Conservation (phyloP, 768 basidiomycete species). For the Mrakia frigida region DNA sequence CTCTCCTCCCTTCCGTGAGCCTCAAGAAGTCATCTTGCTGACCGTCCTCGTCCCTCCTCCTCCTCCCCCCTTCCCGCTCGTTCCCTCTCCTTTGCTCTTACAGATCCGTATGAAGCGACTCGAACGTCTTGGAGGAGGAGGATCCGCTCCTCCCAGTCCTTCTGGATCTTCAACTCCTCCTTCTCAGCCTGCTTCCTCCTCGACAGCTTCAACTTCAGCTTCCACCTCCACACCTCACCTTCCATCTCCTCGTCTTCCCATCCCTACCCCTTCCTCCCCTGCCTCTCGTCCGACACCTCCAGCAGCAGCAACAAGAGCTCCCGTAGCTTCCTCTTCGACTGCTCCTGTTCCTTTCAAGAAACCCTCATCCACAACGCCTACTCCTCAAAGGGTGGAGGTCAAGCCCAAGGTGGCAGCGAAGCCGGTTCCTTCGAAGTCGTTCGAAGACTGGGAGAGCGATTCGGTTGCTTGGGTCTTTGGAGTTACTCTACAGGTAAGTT, state of each 20-base stretch:
- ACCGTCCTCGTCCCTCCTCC: background rate
- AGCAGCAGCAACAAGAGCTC: constrained; percentile 11
- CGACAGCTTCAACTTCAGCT: background rate
- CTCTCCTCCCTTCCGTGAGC: no score
- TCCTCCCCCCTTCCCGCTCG: background rate
- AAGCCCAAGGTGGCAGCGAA: constrained; percentile 48
- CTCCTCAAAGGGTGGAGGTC: constrained; percentile 39
- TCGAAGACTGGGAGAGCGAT: constrained; percentile 65
- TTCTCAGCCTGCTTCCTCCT: constrained; percentile 19
- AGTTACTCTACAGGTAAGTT: constrained; percentile 70
- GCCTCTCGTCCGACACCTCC: constrained; percentile 15
- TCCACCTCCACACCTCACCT: constrained; percentile 11
- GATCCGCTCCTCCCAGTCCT: constrained; percentile 33
- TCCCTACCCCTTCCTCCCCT: constrained; percentile 28
- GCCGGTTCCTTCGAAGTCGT: constrained; percentile 53
- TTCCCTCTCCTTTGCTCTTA: background rate
- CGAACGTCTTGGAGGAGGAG: constrained; percentile 64
- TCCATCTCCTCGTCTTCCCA: constrained; percentile 37
- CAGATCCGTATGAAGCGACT: constrained; percentile 90
- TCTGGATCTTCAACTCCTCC: constrained; percentile 47
- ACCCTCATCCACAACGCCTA: constrained; percentile 25
- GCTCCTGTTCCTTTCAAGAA: constrained; percentile 2
- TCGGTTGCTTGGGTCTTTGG: constrained; percentile 63
- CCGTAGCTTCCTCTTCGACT: constrained; percentile 23
- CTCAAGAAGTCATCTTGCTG: background rate